Conservation (phyloP, 495 filamentous ascomycete species). For the Penicillium flavigenum region DNA sequence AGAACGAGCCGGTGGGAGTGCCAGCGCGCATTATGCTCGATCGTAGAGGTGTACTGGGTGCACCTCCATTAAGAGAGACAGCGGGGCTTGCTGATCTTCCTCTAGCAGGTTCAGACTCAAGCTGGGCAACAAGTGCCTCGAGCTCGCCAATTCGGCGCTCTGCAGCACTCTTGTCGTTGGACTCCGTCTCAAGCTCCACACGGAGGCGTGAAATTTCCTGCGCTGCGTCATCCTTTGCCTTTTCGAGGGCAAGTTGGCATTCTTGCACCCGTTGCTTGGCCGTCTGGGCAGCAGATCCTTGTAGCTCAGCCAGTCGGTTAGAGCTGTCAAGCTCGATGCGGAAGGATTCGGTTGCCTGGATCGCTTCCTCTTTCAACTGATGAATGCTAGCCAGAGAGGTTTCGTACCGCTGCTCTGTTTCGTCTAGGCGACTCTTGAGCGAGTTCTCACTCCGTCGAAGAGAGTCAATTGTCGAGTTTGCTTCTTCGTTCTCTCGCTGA, state of each 20-base stretch:
- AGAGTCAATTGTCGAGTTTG: slow-evolving; percentile 68
- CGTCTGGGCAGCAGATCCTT: slow-evolving; percentile 77
- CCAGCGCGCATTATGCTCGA: slow-evolving; percentile 22
- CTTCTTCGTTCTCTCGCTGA: slow-evolving; percentile 84
- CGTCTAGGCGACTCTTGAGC: slow-evolving; percentile 75
- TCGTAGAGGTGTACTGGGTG: slow-evolving; percentile 48
- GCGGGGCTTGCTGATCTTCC: slow-evolving; percentile 52
- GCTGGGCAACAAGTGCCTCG: slow-evolving; percentile 66
- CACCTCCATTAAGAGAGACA: slow-evolving; percentile 51
- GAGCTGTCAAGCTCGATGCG: slow-evolving; percentile 76
- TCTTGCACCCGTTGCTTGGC: slow-evolving; percentile 79
- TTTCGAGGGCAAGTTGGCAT: slow-evolving; percentile 72
- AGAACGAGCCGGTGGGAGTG: slow-evolving; percentile 54
- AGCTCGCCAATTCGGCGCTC: slow-evolving; percentile 73
- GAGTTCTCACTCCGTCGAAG: slow-evolving; percentile 75
- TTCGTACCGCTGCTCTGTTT: slow-evolving; percentile 81
- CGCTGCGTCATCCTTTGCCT: slow-evolving; percentile 75
- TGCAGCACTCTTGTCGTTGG: slow-evolving; percentile 64
- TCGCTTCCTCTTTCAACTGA: slow-evolving; percentile 77
- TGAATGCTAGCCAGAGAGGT: slow-evolving; percentile 78
- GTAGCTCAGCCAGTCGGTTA: slow-evolving; percentile 78
- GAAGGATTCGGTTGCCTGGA: slow-evolving; percentile 76
- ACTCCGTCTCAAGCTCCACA: slow-evolving; percentile 80
- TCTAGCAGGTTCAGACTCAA: slow-evolving; percentile 53
- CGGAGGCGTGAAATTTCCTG: slow-evolving; percentile 75